These are phyloP conservation scores for Chlorella sp. DNA, from an alignment of 139 green algal genomes.

Conservation along the genomic window DNA sequence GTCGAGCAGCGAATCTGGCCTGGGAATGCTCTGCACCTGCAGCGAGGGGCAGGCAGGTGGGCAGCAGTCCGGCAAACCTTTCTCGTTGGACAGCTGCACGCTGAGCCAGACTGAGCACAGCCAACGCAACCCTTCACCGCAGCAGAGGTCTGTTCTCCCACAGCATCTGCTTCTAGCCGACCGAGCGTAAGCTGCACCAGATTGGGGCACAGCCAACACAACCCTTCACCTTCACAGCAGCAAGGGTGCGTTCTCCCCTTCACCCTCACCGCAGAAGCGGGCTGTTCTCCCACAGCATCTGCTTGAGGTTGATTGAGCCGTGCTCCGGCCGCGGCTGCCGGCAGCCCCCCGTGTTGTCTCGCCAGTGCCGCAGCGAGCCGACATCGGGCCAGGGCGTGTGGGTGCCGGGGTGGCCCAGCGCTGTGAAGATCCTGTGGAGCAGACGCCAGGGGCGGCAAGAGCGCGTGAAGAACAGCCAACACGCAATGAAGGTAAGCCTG, in stretches of 20 bases:
- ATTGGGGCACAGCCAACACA: neutral
- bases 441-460: neutral
- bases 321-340: conserved; percentile 40
- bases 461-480: neutral
- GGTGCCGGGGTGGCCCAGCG: conserved; percentile 58
- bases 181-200: neutral
- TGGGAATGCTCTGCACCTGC: too few species aligned
- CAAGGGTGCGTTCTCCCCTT: neutral
- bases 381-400: conserved; percentile 56
- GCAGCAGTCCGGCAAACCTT: neutral
- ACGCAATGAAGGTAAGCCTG: neutral
- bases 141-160: conserved; percentile 36
- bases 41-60: neutral
- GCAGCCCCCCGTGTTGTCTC: conserved; percentile 61
- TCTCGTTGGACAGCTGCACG: neutral
- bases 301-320: conserved; percentile 9
- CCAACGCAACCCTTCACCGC: neutral
- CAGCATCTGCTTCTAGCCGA: conserved; percentile 17
- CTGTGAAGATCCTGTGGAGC: conserved; percentile 43
- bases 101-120: neutral
- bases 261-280: conserved; percentile 46
- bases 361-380: conserved; percentile 66
- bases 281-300: conserved; percentile 40
- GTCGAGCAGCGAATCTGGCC: too few species aligned
- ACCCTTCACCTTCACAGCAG: neutral